Conservation (phyloP, 2,329 filamentous ascomycete species). For the Furcasterigmium furcatum region DNA sequence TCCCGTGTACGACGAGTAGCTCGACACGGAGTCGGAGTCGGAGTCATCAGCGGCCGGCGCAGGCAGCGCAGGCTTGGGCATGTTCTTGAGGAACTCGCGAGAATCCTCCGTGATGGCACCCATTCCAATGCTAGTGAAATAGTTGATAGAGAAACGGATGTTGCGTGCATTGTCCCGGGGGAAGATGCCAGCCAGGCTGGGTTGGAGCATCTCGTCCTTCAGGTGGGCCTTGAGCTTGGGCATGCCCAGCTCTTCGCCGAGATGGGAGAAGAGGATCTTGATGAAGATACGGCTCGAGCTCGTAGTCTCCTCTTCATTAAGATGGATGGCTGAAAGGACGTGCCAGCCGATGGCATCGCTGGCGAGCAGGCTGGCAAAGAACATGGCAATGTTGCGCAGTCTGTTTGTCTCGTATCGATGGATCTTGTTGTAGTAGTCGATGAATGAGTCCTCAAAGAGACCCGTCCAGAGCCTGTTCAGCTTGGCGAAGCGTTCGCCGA, state of each 20-base stretch:
- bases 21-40: slow-evolving; percentile 70
- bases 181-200: slow-evolving; percentile 82
- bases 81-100: slow-evolving; percentile 84
- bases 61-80: slow-evolving; percentile 79
- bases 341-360: slow-evolving; percentile 93
- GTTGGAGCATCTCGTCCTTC: slow-evolving; percentile 73
- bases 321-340: slow-evolving; percentile 75
- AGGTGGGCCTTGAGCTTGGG: slow-evolving; percentile 73
- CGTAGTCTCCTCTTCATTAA: slow-evolving; percentile 97
- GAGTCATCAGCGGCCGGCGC: slow-evolving; percentile 61
- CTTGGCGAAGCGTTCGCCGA: slow-evolving; percentile 93
- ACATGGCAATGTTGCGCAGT: slow-evolving; percentile 88
- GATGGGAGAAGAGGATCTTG: slow-evolving; percentile 94
- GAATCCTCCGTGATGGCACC: slow-evolving; percentile 91
- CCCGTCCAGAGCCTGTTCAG: slow-evolving; percentile 94
- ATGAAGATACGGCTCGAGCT: slow-evolving; percentile 96
- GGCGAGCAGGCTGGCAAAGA: slow-evolving; percentile 89
- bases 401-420: slow-evolving; percentile 96
- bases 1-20: slow-evolving; percentile 72
- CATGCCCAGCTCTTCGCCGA: slow-evolving; percentile 84
- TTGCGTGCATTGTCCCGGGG: slow-evolving; percentile 85
- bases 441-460: slow-evolving; percentile 85
- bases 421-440: slow-evolving; percentile 94
- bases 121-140: slow-evolving; percentile 98
- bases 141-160: slow-evolving; percentile 97